Percentiles rank a stretch among this genome's conserved stretches.
These are phyloP conservation scores for Blumeriella jaapii DNA, from an alignment of 2,329 filamentous ascomycete species.

Conservation along the genomic window DNA sequence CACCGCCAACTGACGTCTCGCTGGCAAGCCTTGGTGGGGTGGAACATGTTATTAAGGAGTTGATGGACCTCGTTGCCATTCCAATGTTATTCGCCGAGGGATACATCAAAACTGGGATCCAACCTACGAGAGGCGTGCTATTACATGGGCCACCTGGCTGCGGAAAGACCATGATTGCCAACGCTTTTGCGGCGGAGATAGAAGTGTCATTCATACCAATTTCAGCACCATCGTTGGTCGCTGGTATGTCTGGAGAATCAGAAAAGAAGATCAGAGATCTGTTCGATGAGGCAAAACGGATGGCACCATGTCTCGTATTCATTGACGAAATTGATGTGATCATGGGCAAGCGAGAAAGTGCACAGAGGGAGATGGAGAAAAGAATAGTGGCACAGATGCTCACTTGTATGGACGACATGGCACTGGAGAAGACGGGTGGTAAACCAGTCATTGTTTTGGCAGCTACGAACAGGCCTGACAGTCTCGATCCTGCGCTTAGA, in stretches of 20 bases:
- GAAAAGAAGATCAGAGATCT: conserved; percentile 77
- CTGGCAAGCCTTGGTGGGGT: conserved; percentile 68
- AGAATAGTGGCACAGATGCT: conserved; percentile 74
- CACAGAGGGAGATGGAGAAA: conserved; percentile 81
- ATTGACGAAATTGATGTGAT: conserved; percentile 90
- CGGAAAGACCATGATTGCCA: conserved; percentile 75
- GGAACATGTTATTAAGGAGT: conserved; percentile 55
- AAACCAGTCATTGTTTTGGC: conserved; percentile 83
- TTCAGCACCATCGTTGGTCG: conserved; percentile 71
- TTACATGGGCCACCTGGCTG: conserved; percentile 77
- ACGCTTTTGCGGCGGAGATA: conserved; percentile 65
- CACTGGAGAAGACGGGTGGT: conserved; percentile 57
- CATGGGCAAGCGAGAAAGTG: conserved; percentile 71
- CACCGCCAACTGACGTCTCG: conserved; percentile 54
- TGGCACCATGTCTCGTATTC: conserved; percentile 83
- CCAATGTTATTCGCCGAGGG: conserved; percentile 58
- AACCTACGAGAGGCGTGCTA: conserved; percentile 62
- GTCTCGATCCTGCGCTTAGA: conserved; percentile 67
- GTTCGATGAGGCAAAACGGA: conserved; percentile 76
- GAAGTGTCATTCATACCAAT: conserved; percentile 71
- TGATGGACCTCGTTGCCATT: conserved; percentile 60
- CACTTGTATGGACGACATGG: conserved; percentile 76
- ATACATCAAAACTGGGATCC: conserved; percentile 53
- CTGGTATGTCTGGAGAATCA: conserved; percentile 80
- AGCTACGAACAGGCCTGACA: conserved; percentile 81